Percentiles rank a stretch among this genome's conserved stretches.
Evolutionary conservation across 441 rosid genomes (phyloP).

Genomic region (Capsella rubella): DNA sequence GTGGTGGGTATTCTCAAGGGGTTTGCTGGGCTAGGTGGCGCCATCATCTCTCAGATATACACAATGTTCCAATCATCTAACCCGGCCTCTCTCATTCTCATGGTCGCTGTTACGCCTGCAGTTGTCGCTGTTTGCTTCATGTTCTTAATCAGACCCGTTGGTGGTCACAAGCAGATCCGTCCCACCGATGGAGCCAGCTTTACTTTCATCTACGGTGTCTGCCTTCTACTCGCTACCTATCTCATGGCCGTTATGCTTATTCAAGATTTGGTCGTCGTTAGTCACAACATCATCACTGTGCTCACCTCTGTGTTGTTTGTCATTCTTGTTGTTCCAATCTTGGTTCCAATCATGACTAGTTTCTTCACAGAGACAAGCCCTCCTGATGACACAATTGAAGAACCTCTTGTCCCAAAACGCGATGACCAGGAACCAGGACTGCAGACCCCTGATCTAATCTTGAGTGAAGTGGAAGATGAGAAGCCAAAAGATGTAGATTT

Average conservation of each 20-base stretch:
- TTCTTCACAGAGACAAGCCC: conserved; percentile 53
- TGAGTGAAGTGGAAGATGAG: conserved; percentile 96
- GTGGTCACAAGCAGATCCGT: conserved; percentile 85
- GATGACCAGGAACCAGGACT: conserved; percentile 61
- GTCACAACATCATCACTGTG: conserved; percentile 49
- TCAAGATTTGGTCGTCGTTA: conserved; percentile 73
- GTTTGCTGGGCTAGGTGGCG: conserved; percentile 98
- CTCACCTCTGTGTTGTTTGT: conserved; percentile 66
- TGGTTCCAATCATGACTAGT: conserved; percentile 65
- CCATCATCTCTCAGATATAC: conserved; percentile 89
- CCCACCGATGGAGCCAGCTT: conserved; percentile 71
- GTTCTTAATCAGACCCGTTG: conserved; percentile 92
- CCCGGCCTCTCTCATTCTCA: conserved; percentile 82
- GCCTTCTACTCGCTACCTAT: conserved; percentile 84
- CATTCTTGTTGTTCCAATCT: conserved; percentile 70
- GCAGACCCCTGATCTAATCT: conserved; percentile 52
- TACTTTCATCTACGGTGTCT: conserved; percentile 73
- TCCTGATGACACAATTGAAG: conserved; percentile 48
- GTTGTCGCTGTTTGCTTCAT: conserved; percentile 74
- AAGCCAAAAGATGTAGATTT: conserved; percentile 82
- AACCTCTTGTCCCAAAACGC: conserved; percentile 62
- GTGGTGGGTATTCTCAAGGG: conserved; percentile 98
- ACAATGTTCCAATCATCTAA: conserved; percentile 74
- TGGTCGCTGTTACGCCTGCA: conserved; percentile 95
- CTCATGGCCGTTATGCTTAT: conserved; percentile 89